Conservation (phyloP, 768 basidiomycete genomes). For the Amyloporia xantha region DNA sequence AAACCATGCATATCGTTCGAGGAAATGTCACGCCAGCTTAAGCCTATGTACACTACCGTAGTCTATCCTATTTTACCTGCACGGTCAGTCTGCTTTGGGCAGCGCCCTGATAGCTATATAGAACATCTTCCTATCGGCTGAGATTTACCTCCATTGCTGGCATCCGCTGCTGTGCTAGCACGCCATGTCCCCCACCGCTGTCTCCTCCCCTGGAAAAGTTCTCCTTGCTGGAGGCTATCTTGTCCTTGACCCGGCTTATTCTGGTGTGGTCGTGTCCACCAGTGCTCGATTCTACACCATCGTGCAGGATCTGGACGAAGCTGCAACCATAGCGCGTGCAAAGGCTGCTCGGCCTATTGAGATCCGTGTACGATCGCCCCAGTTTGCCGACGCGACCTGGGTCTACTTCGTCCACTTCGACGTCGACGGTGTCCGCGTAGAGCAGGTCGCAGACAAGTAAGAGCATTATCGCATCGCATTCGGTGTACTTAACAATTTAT, state of each 20-base stretch:
- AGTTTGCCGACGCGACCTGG: constrained; percentile 83
- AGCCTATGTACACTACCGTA: too few relatives aligned
- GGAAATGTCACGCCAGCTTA: too few relatives aligned
- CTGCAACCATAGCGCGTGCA: constrained; percentile 8
- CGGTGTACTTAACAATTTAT: neutral
- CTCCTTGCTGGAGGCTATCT: constrained; percentile 95
- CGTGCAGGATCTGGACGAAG: constrained; percentile 35
- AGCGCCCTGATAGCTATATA: too few relatives aligned
- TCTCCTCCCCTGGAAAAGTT: constrained; percentile 94
- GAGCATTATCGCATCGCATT: constrained; percentile 2
- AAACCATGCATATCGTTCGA: too few relatives aligned
- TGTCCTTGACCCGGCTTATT: constrained; percentile 81
- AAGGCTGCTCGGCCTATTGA: constrained; percentile 22
- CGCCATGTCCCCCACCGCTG: constrained; percentile 42
- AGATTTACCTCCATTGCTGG: too few relatives aligned
- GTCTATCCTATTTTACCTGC: too few relatives aligned
- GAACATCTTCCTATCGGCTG: too few relatives aligned
- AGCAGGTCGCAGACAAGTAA: constrained; percentile 22
- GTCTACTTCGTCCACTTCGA: constrained; percentile 49
- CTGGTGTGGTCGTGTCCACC: constrained; percentile 86
- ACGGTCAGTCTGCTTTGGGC: too few relatives aligned
- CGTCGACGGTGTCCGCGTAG: constrained; percentile 18
- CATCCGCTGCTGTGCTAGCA: too few relatives aligned
- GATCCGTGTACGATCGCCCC: constrained; percentile 82
- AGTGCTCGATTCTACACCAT: constrained; percentile 92